phyloP scores from a whole-genome alignment of 176 grass and related monocot genomes.

The Cenchrus americanus region DNA sequence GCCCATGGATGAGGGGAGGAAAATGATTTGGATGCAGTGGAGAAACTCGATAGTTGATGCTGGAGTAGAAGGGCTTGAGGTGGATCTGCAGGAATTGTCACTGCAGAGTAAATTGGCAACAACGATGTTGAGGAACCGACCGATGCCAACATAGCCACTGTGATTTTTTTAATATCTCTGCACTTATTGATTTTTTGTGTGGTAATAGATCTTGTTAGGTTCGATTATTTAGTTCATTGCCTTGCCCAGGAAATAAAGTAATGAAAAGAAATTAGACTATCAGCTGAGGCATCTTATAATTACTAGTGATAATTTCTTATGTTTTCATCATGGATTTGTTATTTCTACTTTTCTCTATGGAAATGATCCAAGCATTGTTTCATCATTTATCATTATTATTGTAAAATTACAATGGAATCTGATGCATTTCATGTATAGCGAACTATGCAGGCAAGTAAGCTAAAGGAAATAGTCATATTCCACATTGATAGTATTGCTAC shows the following conservation, averaged over 20 bases:
- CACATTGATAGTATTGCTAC: not conserved
- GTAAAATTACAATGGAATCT: not conserved
- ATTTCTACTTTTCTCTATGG: not conserved
- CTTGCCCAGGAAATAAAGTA: conserved; percentile 33
- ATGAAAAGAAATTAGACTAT: conserved; percentile 2
- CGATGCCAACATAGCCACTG: not conserved
- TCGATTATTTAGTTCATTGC: conserved; percentile 14
- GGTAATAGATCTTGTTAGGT: conserved; percentile 22
- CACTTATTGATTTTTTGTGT: conserved; percentile 30
- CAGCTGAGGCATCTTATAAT: not conserved
- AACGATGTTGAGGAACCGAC: not conserved
- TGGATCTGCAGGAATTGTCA: not conserved
- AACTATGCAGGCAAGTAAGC: not conserved
- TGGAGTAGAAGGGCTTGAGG: not conserved
- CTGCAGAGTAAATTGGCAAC: not conserved
- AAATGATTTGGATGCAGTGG: not conserved
- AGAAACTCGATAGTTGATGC: not conserved
- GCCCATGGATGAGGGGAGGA: not conserved
- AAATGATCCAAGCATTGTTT: not conserved
- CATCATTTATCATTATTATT: not conserved
- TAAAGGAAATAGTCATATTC: not conserved
- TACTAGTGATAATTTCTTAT: not conserved
- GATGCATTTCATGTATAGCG: not conserved
- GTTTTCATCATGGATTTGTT: not conserved
- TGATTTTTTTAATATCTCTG: conserved; percentile 13